Evolutionary conservation across 2,329 filamentous ascomycete species (phyloP), one percentile per base, ranked within the genome.

Genomic region (Aureobasidium sp.): DNA sequence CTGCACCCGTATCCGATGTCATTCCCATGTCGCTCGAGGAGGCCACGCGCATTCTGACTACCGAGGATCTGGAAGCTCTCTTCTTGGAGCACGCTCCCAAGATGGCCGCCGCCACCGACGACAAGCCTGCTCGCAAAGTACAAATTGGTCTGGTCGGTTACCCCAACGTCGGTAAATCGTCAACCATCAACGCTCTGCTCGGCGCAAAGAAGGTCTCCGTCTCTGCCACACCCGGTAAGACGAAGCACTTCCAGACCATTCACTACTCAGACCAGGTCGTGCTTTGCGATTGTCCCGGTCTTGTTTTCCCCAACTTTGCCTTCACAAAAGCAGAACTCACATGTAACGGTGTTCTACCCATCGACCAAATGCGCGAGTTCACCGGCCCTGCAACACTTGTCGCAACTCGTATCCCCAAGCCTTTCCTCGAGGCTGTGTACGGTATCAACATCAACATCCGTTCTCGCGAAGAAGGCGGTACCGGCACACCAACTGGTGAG

Each of bases 231-330:
- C 94, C 94, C 4, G 94, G 94, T 73, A 99, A 99, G 79, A 99
- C 94, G 15, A 99, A 99, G 79, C 94, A 99, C 71, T 99, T 99
- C 79, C 94, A 99, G 76, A 99, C 94, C 1, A 94, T 99, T 63
- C 92, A 97, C 73, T 84, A 99, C 36, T 94, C 89, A 63, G 89
- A 94, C 0, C 85, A 87, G 63, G 91, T 99, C 65, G 84, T 97
- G 51, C 84, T 99, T 7, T 97, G 94, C 76, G 94, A 99, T 86
- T 99, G 94, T 72, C 94, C 94, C 11, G 94, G 94, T 87, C 87
- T 99, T 22, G 95, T 99, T 1, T 97, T 99, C 75, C 92, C 94
- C 69, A 97, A 97, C 77, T 99, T 97, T 69, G 93, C 94, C 62
- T 92, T 87, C 49, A 97, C 92, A 51, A 97, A 97, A 77, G 94